phyloP scores from a whole-genome alignment of 176 grass and related monocot genomes.

The Pontederia paniculata region DNA sequence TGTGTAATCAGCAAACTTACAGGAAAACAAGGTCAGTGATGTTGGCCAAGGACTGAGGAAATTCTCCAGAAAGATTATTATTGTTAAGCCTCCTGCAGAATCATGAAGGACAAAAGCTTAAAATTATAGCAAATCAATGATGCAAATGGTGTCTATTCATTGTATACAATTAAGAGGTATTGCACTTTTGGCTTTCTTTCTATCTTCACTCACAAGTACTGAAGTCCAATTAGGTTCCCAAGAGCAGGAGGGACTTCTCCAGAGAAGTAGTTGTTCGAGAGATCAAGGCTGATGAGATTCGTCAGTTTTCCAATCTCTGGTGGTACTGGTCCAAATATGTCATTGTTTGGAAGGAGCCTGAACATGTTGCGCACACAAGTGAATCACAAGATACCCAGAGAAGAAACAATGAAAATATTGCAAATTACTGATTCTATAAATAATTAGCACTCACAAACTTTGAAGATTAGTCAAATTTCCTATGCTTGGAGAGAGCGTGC shows the following conservation, averaged over 20 bases:
- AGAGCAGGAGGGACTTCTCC: neutral
- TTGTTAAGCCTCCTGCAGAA: neutral
- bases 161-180: no score
- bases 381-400: neutral
- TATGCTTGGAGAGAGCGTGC: constrained; percentile 49
- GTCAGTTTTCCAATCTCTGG: neutral
- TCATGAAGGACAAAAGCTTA: neutral
- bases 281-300: neutral
- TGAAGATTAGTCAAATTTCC: constrained; percentile 73
- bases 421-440: neutral
- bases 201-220: neutral
- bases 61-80: neutral
- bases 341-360: neutral
- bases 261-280: neutral
- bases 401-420: neutral
- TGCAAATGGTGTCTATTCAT: no score
- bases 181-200: neutral
- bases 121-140: neutral
- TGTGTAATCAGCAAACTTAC: neutral
- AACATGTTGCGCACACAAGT: neutral
- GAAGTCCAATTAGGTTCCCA: neutral
- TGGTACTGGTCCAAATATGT: neutral
- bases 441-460: constrained; percentile 35
- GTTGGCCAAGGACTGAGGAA: neutral
- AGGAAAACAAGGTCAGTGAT: neutral